Evolutionary conservation across 805 yeast genomes (phyloP).

Genomic region (Candida silvicultrix): DNA sequence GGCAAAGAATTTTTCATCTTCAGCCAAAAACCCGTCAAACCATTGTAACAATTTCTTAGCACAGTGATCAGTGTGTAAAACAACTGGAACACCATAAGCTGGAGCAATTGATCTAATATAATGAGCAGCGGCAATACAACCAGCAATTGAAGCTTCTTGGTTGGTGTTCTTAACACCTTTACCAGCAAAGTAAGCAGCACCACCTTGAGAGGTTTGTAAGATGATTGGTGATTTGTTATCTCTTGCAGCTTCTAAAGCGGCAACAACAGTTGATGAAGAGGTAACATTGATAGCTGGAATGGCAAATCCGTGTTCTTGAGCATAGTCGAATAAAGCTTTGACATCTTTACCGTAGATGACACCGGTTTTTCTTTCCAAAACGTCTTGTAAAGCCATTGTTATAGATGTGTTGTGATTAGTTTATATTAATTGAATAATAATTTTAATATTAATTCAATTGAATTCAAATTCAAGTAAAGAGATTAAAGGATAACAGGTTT

Average conservation of each 20-base stretch:
- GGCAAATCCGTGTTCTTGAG: constrained; percentile 89
- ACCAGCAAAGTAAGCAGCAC: constrained; percentile 99
- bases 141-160: constrained; percentile 92
- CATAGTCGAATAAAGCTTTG: constrained; percentile 73
- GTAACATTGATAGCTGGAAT: constrained; percentile 99
- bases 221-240: constrained; percentile 93
- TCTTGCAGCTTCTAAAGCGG: constrained; percentile 96
- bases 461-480: too few species aligned
- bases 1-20: constrained; percentile 90
- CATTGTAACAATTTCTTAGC: constrained; percentile 97
- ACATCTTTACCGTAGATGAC: constrained; percentile 99
- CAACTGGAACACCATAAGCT: constrained; percentile 92
- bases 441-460: not conserved
- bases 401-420: too few species aligned
- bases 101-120: constrained; percentile 97
- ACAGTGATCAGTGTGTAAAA: constrained; percentile 98
- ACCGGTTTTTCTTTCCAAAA: constrained; percentile 87
- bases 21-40: constrained; percentile 97
- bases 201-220: constrained; percentile 96
- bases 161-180: constrained; percentile 93
- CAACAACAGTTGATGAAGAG: constrained; percentile 93
- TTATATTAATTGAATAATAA: too few species aligned
- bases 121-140: constrained; percentile 96
- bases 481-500: not conserved
- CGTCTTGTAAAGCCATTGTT: constrained; percentile 61